Base-by-base conservation (phyloP, 1,139 yeast species). In the Debaryomyces sp. region DNA sequence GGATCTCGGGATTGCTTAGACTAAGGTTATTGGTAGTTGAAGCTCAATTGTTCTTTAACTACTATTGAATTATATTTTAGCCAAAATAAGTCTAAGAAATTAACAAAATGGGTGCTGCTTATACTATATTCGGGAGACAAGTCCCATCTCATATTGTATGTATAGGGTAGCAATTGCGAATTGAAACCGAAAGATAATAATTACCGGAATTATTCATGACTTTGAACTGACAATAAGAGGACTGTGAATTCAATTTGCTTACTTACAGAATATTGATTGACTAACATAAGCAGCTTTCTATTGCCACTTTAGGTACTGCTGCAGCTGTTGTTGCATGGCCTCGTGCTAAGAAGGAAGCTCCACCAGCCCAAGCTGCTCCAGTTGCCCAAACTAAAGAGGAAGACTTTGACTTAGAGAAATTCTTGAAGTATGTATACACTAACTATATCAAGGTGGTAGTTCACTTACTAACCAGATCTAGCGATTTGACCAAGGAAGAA, bases 121-220 rank as follows among this genome's bases (percentile, higher is more conserved):
- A 85, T 66, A 77, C 78, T 50, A 80, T 85, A 55, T 73, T 84
- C 41, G 90, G 90, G 47, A 82, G 67, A 66, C 79, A 79, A 59
- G 85, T 85, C 53, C 87, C 82, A 51, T 74, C 90, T 47, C 88
- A 84, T 63, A 68, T 79, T 62, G 86, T 82, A 77, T 45, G 86
- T 79, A 45, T n/a, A 15, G 7, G 17, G 4, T 6, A 18, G 6
- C 23, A 17, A 39, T 29, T 17, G 35, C 13, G 21, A 10, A 3
- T 27, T 4, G 22, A 12, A 32, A 9, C 18, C 24, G 24, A 17
- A 18, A 18, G 10, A 12, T 17, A 18, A 29, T n/a, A 27, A 12
- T 17, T n/a, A 18, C 13, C 10, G 10, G 22, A 32, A 22, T 6
- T 41, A n/a, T 4, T 6, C 34, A 32, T 13, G 33, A 5, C 5